phyloP scores from a whole-genome alignment of 108 stramenopile genomes.

The Mayamaea pseudoterrestris region DNA sequence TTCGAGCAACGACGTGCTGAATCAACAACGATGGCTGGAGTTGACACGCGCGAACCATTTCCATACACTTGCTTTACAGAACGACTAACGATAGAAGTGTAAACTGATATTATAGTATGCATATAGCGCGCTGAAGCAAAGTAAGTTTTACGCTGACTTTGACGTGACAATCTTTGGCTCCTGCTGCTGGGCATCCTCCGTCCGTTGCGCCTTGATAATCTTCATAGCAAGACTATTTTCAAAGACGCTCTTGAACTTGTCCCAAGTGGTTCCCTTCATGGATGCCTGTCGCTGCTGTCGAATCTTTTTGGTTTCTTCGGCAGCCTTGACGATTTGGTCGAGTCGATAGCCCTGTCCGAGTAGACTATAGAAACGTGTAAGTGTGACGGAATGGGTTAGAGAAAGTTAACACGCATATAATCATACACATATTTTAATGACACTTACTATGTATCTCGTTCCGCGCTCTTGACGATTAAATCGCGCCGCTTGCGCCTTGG shows the following conservation, averaged over 20 bases:
- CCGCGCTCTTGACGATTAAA: constrained; percentile 1
- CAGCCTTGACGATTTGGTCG: constrained; percentile 6
- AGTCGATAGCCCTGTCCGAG: constrained; percentile 7
- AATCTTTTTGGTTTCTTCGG: constrained; percentile 6
- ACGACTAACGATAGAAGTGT: no score
- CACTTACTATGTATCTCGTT: constrained; percentile 6
- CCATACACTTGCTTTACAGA: no score
- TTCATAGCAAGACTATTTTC: no score
- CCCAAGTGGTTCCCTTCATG: constrained; percentile 8
- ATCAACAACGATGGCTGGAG: no score
- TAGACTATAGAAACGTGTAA: constrained; percentile 7
- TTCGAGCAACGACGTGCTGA: no score
- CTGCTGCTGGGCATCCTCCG: no score
- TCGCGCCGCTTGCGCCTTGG: constrained; percentile 1
- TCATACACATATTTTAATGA: neutral
- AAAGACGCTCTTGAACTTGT: constrained; percentile 1
- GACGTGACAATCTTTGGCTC: no score
- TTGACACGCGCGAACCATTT: no score
- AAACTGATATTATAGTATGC: no score
- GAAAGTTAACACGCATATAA: neutral
- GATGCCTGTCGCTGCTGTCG: constrained; percentile 1
- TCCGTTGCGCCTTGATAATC: no score
- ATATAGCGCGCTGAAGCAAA: no score
- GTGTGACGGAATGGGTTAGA: neutral
- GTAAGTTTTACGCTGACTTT: no score